Base-by-base conservation (phyloP, 2,329 filamentous ascomycete species). In the Trichoderma breve region DNA sequence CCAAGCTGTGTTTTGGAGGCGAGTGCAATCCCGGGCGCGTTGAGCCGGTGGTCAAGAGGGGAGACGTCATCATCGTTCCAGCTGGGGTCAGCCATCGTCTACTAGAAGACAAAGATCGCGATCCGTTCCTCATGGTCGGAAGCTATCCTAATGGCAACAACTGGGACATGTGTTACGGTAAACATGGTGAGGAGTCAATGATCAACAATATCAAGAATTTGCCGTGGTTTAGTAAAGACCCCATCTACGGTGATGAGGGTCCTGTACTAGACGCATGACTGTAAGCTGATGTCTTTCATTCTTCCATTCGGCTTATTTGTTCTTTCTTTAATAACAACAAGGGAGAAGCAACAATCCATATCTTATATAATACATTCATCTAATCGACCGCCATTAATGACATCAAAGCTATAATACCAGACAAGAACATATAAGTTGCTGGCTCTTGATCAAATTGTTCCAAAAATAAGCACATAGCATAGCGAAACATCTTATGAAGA, bases 31-130 rank as follows among this genome's bases (percentile, higher is more conserved):
- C 69, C 28, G 69, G 89, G 91, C 74, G 84, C 5, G 85, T 92
- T 3, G 89, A 92, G 76, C 80, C 84, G 4, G 82, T 82, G 0
- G 85, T 92, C 2, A 77, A 84, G 67, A 84, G 82, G 61, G 91
- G 90, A 0, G 90, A 93, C 81, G 86, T 91, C 8, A 83, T 93
- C 6, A 81, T 93, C 62, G 82, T 93, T 12, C 90, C 91, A 0
- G 90, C 90, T 0, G 90, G 91, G 34, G n/a, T 93, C 24, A 86
- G 85, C 3, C 90, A 93, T 82, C 83, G 89, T 6, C 79, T 92
- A 72, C 75, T 92, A 15, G 83, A 90, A 73, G 89, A 92, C 77
- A 67, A 86, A 21, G 74, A 72, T 2, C 83, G 84, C 2, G 83
- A 81, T 1, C 77, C 92, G 92, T 62, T 61, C 26, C 18, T 61